Evolutionary conservation across 202 grass and related monocot genomes (phyloP).

Genomic region (Setaria italica): DNA sequence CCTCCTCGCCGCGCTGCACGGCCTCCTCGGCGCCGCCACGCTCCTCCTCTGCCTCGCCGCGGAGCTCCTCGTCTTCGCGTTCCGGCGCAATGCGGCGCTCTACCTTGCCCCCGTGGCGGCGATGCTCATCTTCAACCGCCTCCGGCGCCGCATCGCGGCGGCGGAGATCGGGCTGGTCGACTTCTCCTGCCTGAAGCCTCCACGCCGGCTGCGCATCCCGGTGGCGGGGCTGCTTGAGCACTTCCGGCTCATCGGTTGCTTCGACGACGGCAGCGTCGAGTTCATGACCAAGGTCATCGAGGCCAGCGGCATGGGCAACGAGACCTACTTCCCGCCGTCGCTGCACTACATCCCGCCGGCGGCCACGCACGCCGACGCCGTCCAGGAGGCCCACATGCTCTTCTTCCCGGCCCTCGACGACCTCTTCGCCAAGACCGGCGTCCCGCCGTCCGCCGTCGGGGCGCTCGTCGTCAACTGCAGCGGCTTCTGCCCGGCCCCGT

Average conservation of each 20-base stretch:
- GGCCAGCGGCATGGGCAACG: conserved; percentile 74
- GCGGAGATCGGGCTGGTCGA: conserved; percentile 49
- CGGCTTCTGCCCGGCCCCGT: conserved; percentile 65
- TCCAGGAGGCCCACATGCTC: conserved; percentile 51
- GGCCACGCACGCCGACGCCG: conserved; percentile 43
- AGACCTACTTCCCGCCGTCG: conserved; percentile 71
- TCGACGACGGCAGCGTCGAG: conserved; percentile 65
- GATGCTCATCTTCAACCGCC: conserved; percentile 31
- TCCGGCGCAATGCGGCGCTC: not conserved
- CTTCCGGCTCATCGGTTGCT: conserved; percentile 56
- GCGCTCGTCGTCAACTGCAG: conserved; percentile 81
- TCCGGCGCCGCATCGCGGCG: not conserved
- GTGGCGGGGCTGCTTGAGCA: conserved; percentile 53
- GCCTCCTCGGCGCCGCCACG: not conserved
- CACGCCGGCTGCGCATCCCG: conserved; percentile 45
- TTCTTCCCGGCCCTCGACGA: conserved; percentile 70
- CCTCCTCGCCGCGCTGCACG: conserved; percentile 41
- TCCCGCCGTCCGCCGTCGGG: conserved; percentile 52
- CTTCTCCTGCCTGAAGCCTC: conserved; percentile 78
- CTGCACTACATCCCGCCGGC: conserved; percentile 65
- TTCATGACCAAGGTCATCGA: conserved; percentile 74
- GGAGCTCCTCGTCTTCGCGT: conserved; percentile 41
- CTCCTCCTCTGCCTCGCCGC: conserved; percentile 51
- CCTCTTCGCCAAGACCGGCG: conserved; percentile 59
- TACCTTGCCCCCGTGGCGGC: conserved; percentile 45